Conservation (phyloP, 2,329 filamentous ascomycete species). For the Clarireedia paspali region DNA sequence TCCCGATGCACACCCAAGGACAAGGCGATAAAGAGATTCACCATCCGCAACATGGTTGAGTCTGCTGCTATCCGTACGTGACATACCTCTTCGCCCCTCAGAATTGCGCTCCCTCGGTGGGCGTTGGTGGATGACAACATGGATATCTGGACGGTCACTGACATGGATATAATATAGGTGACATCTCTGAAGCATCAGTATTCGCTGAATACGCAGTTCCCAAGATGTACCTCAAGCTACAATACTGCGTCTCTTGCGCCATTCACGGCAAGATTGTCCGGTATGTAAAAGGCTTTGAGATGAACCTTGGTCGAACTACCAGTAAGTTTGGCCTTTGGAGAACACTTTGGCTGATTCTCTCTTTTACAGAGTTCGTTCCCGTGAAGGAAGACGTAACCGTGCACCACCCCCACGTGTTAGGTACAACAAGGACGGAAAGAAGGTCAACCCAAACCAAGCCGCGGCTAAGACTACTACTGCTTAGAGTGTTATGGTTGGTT, state of each 20-base stretch:
- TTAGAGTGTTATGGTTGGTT: conserved; percentile 12
- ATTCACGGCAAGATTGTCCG: conserved; percentile 99
- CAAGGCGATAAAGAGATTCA: conserved; percentile 99
- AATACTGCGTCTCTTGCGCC: conserved; percentile 99
- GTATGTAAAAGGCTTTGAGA: conserved; percentile 62
- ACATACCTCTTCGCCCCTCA: no score
- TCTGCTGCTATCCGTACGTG: conserved; percentile 97
- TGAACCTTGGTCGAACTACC: conserved; percentile 52
- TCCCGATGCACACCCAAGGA: conserved; percentile 71
- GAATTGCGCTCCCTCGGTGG: no score
- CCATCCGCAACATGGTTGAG: conserved; percentile 99
- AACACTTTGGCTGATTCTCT: conserved; percentile 28
- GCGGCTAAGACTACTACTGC: conserved; percentile 30
- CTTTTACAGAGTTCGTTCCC: conserved; percentile 78
- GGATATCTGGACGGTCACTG: conserved; percentile 1
- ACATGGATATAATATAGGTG: conserved; percentile 53
- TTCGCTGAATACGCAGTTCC: conserved; percentile 99
- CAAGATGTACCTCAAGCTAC: conserved; percentile 99
- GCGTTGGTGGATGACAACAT: no score
- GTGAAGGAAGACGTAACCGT: conserved; percentile 96
- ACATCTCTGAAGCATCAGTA: conserved; percentile 99
- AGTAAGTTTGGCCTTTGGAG: conserved; percentile 34
- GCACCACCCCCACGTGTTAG: conserved; percentile 93
- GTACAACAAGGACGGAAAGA: conserved; percentile 99
- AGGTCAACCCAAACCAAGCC: conserved; percentile 58